Evolutionary conservation across 2,329 filamentous ascomycete genomes (phyloP), one percentile per base, ranked within the genome.

Genomic region (Raffaelea arxii): DNA sequence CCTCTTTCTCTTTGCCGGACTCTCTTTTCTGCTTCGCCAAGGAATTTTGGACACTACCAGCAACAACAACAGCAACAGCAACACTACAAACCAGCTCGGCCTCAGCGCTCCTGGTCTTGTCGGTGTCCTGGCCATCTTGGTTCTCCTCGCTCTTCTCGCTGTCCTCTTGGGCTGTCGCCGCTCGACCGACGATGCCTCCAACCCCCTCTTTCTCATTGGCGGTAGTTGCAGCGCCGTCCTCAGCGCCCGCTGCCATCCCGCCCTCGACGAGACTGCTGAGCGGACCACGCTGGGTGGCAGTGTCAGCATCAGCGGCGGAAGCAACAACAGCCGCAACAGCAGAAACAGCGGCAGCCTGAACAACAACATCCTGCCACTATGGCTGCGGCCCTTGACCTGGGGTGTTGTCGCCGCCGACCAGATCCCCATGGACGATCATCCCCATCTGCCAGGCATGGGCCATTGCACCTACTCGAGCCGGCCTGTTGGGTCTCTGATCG

Each of bases 221-320:
- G 72, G 72, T 11, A 62, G 65, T 37, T 76, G 72, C 59, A 73
- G 69, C 49, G 73, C 71, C 9, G 72, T 74, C n/a, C 55, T 77
- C 51, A 69, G 66, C 56, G 65, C 72, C 22, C 59, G 67, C 43
- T 75, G 72, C 57, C 72, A 75, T 47, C 59, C 65, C 5, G 52
- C 57, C 18, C 55, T 54, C 9, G 59, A 58, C 25, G 57, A 58
- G 35, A 16, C 24, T 6, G 47, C 39, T 21, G 51, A 48, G 32
- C 25, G 51, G n/a, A n/a, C n/a, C n/a, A n/a, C n/a, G n/a, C n/a
- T n/a, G n/a, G 39, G 56, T 57, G 21, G 46, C 18, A 11, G 24
- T 32, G 10, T 5, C 24, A 32, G 11, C 32, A 18, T 6, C 16
- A 14, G 40, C 40, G 45, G 18, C 44, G 41, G 30, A 27, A 40